Evolutionary conservation across 2,329 filamentous ascomycete species (phyloP).

Genomic region (Fusarium continuum): DNA sequence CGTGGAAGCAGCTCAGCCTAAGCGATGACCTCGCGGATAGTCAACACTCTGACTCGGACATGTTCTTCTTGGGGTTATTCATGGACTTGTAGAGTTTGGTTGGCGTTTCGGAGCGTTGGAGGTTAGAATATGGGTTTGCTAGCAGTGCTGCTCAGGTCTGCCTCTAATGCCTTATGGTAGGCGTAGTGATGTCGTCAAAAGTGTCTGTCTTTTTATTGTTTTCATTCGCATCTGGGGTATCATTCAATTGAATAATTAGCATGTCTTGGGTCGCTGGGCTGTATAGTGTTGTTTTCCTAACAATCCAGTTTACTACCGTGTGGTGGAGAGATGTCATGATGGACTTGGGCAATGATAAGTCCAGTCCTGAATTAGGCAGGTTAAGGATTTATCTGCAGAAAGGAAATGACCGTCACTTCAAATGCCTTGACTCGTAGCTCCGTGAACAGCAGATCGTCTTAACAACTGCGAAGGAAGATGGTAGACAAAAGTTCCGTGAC

Average conservation of each 20-base stretch:
- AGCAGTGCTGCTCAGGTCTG: neutral
- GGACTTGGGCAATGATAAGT: neutral
- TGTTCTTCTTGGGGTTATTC: too few relatives aligned
- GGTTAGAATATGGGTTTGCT: neutral
- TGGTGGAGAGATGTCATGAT: neutral
- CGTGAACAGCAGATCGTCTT: too few relatives aligned
- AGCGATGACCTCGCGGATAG: neutral
- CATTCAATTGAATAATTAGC: neutral
- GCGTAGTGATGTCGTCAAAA: neutral
- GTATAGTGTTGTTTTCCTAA: too few relatives aligned
- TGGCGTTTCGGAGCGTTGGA: neutral
- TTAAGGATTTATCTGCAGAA: too few relatives aligned
- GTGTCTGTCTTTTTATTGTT: neutral
- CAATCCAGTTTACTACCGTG: too few relatives aligned
- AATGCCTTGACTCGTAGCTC: neutral
- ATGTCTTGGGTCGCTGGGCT: neutral
- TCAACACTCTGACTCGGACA: too few relatives aligned
- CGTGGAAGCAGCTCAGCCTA: constrained; percentile 38
- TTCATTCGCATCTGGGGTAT: too few relatives aligned
- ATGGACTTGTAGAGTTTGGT: neutral
- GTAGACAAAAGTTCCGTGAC: constrained; percentile 16
- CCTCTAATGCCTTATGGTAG: neutral
- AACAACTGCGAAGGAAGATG: neutral
- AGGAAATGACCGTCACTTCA: too few relatives aligned
- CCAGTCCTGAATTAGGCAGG: too few relatives aligned